A percentile compares a stretch with the other conserved stretches of the same genome.
phyloP scores from a whole-genome alignment of 2,329 filamentous ascomycete species.

The Ceratocystis ficicola region DNA sequence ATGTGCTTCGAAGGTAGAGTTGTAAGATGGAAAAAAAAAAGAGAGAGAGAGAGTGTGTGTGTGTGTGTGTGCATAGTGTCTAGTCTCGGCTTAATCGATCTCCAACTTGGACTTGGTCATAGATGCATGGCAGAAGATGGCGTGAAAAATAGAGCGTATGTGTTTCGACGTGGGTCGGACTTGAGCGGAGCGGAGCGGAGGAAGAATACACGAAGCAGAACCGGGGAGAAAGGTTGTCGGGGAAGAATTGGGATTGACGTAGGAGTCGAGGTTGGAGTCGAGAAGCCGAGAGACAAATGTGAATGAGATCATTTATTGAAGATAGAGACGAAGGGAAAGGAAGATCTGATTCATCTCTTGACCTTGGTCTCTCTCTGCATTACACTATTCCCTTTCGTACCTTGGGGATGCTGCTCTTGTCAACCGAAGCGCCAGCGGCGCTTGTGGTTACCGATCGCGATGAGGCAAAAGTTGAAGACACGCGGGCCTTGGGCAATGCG shows the following conservation, averaged over 20 bases:
- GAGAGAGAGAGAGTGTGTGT: not conserved
- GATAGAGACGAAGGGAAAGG: not conserved
- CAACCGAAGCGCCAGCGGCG: slow-evolving; percentile 80
- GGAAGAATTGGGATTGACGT: not conserved
- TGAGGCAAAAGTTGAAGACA: slow-evolving; percentile 36
- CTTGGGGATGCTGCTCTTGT: slow-evolving; percentile 50
- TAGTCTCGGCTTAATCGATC: not conserved
- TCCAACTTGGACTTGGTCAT: not conserved
- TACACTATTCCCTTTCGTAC: slow-evolving; percentile 27
- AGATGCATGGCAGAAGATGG: not conserved
- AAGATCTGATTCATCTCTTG: too few relatives aligned
- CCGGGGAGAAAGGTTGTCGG: too few relatives aligned
- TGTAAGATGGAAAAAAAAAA: not conserved
- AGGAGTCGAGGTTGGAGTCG: not conserved
- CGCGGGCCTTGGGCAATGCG: slow-evolving; percentile 45
- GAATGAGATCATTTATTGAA: not conserved
- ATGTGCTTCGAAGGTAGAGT: slow-evolving; percentile 12
- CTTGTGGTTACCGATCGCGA: slow-evolving; percentile 83
- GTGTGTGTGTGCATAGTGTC: not conserved
- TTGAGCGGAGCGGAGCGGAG: not conserved
- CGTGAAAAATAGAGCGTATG: not conserved
- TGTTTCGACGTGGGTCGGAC: not conserved
- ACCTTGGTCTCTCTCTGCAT: too few relatives aligned
- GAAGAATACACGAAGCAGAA: too few relatives aligned
- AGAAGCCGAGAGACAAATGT: not conserved